Base-by-base conservation (phyloP, 495 filamentous ascomycete species). In the Recurvomyces mirabilis region DNA sequence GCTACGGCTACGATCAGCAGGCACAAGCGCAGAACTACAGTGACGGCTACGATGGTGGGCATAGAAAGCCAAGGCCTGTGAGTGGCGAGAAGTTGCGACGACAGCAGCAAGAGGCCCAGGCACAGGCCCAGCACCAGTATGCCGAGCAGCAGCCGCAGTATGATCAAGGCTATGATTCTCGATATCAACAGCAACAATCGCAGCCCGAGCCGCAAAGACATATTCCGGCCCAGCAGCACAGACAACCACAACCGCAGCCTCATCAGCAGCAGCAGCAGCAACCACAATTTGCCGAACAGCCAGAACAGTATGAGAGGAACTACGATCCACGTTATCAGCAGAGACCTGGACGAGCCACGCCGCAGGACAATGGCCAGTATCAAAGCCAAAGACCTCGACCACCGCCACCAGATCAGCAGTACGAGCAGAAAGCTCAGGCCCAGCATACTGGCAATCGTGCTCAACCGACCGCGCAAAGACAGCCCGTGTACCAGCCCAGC, bases 261-360 rank as follows among this genome's bases (percentile, higher is more conserved):
- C 21, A 3, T 3, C 37, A 19, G 2, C 39, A 42, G 39, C 39
- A 42, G 13, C 5, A 2, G 13, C 34, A 46, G 12, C 21, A 31
- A 25, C 10, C 19, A 24, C 43, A 32, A 19, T n/a, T n/a, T n/a
- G n/a, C n/a, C n/a, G n/a, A n/a, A n/a, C n/a, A n/a, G n/a, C n/a
- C n/a, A n/a, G n/a, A n/a, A n/a, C 43, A 42, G 10, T 7, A 45
- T 17, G 33, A 53, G 14, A 38, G 45, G 2, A 47, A 43, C 20
- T 46, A 50, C 20, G 51, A 53, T 22, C 44, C 45, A 4, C 17
- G 49, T 6, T 52, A 46, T 29, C 45, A 49, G 32, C 49, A 52
- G 34, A 31, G 38, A 35, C 33, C 40, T 7, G 41, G 18, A n/a
- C 33, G 30, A 38, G 22, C 20, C n/a, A 19, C 35, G 11, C 31